phyloP scores from a whole-genome alignment of 1,139 yeast genomes.

The Nadsonia commutata region DNA sequence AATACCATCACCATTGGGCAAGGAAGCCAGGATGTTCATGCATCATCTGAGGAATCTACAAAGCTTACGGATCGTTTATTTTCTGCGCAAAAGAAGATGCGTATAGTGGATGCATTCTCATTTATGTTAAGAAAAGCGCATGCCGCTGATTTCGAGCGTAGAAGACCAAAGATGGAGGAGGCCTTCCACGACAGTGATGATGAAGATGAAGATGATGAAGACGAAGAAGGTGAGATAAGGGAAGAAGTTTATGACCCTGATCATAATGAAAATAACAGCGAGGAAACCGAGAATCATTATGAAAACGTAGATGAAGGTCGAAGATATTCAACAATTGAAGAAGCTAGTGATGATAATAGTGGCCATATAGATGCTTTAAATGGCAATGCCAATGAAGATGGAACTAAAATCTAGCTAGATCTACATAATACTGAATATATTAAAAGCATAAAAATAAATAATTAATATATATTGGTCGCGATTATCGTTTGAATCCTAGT shows the following conservation, averaged over 20 bases:
- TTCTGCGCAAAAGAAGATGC: constrained; percentile 18
- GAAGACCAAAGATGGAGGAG: constrained; percentile 26
- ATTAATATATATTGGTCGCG: no score
- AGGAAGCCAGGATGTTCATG: constrained; percentile 7
- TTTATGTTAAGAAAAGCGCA: constrained; percentile 64
- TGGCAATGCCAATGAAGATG: no score
- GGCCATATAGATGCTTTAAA: no score
- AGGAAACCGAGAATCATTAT: no score
- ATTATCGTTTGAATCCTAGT: no score
- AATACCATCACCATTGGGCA: constrained; percentile 5
- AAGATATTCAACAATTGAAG: no score
- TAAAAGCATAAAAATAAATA: no score
- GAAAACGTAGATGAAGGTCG: no score
- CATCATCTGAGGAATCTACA: constrained; percentile 8
- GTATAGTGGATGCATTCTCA: constrained; percentile 36
- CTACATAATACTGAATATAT: no score
- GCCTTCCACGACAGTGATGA: constrained; percentile 25
- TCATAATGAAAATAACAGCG: no score
- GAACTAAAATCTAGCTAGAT: no score
- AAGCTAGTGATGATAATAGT: no score
- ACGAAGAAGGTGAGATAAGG: constrained; percentile 5
- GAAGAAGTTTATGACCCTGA: constrained; percentile 1
- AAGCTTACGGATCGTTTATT: constrained; percentile 9
- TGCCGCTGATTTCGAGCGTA: constrained; percentile 75
- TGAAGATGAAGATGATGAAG: constrained; percentile 17